Evolutionary conservation across 345 rosid genomes (phyloP), one percentile per base, ranked within the genome.

Genomic region (Brassica incana): DNA sequence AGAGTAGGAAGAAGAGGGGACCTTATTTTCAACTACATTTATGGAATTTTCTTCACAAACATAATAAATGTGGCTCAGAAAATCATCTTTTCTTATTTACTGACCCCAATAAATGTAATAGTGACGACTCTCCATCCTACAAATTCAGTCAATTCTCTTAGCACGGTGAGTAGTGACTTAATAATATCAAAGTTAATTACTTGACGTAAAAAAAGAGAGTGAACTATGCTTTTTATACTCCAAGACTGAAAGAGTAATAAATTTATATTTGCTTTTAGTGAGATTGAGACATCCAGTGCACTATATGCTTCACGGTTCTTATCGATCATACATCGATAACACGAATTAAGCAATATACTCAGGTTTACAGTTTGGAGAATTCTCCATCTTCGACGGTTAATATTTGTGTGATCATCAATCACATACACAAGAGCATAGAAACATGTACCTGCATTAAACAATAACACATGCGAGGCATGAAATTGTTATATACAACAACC

Each of bases 91-190:
- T 58, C 58, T 50, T 67, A 67, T 79, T 67, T 79, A 68, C 36
- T 68, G 71, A 74, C 60, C 65, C 75, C 29, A 69, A 62, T 79
- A 79, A 79, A 74, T 79, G 82, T 74, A 73, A 74, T 35, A 62
- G 78, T 69, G 82, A 74, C 82, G 71, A 48, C 74, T 79, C 82
- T 61, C 4, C 69, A 73, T 73, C 69, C 59, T 73, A 30, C 69
- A 33, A 48, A 67, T 40, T 32, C 35, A 59, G 72, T 65, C 77
- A 66, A 65, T 72, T 58, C 60, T 56, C 56, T 78, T 65, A 38
- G 48, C 60, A 15, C 35, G 25, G 36, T 35, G 54, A 62, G 4
- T 48, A 29, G 36, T 30, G 74, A 48, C 8, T 14, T 9, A 3
- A 32, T 9, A 3, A 32, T 16, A 73, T 43, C 23, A 45, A 33